phyloP scores from a whole-genome alignment of 1,284 basidiomycete genomes.

The Xerocomus cyaneibrunnescens region DNA sequence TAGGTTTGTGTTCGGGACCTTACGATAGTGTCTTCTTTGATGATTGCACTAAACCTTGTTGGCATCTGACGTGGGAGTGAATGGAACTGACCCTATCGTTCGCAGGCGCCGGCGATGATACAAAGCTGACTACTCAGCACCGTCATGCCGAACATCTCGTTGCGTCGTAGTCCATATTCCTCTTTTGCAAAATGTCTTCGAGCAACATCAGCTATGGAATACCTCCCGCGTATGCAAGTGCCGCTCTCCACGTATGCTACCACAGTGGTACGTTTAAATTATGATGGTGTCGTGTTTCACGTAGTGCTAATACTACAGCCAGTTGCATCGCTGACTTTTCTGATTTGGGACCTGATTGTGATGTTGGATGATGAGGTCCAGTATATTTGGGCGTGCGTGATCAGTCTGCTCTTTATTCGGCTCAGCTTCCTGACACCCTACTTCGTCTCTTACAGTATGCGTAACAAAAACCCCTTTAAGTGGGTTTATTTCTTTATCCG shows the following conservation, averaged over 20 bases:
- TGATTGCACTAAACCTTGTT: not conserved
- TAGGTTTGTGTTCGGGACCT: not conserved
- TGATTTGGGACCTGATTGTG: constrained; percentile 19
- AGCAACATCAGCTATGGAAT: not conserved
- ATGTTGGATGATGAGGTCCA: constrained; percentile 20
- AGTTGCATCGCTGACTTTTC: constrained; percentile 14
- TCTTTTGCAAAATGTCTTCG: constrained; percentile 5
- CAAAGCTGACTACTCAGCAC: not conserved
- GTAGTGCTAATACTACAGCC: not conserved
- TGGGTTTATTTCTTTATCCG: constrained; percentile 27
- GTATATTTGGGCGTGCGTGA: constrained; percentile 24
- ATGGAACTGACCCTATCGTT: not conserved
- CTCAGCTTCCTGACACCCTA: not conserved
- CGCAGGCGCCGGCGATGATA: not conserved
- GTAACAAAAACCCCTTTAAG: constrained; percentile 17
- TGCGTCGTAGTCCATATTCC: not conserved
- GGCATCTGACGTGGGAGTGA: constrained; percentile 2
- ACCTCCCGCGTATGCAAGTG: not conserved
- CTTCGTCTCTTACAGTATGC: constrained; percentile 16
- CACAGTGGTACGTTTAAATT: constrained; percentile 15
- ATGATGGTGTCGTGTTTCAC: too few species aligned
- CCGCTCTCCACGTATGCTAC: constrained; percentile 11
- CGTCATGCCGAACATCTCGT: not conserved
- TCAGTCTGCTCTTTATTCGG: not conserved
- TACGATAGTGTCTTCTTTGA: not conserved